Conservation (phyloP, 306 rosid genomes). For the Abrus precatorius region DNA sequence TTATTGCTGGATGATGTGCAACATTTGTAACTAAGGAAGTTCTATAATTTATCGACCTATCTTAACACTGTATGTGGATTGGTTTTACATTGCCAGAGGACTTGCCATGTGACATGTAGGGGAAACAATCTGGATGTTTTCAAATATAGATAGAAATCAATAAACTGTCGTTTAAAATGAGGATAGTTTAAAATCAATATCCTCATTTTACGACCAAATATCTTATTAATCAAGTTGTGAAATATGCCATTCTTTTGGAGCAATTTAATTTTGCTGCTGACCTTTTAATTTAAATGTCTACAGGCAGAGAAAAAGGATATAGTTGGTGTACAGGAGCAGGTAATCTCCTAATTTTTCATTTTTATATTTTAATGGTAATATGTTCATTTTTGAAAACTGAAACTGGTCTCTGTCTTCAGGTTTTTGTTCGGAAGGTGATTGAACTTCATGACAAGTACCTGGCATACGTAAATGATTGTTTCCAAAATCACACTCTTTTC, state of each 20-base stretch:
- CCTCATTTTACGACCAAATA: constrained; percentile 12
- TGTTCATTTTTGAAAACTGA: constrained; percentile 37
- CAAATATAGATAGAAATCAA: not conserved
- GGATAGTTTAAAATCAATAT: not conserved
- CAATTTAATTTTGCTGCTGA: constrained; percentile 45
- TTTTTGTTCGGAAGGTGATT: constrained; percentile 83
- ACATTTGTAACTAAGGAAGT: constrained; percentile 21
- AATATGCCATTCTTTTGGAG: constrained; percentile 3
- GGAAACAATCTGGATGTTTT: not conserved
- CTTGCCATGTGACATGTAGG: not conserved
- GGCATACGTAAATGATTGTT: constrained; percentile 82
- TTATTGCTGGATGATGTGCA: constrained; percentile 23
- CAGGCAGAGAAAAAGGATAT: constrained; percentile 90
- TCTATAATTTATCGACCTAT: constrained; percentile 20
- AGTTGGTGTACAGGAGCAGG: constrained; percentile 90
- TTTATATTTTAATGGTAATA: not conserved
- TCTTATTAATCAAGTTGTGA: constrained; percentile 26
- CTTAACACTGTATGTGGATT: constrained; percentile 15
- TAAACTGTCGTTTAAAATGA: too few relatives aligned
- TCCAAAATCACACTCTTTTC: constrained; percentile 86
- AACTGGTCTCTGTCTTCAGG: constrained; percentile 66
- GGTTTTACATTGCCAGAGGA: constrained; percentile 21
- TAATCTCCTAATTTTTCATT: constrained; percentile 22
- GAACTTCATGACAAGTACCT: constrained; percentile 93
- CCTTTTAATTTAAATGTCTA: constrained; percentile 40